Evolutionary conservation across 148 eudicot genomes (phyloP), one percentile per base, ranked within the genome.

Genomic region (Fagopyrum homotropicum): DNA sequence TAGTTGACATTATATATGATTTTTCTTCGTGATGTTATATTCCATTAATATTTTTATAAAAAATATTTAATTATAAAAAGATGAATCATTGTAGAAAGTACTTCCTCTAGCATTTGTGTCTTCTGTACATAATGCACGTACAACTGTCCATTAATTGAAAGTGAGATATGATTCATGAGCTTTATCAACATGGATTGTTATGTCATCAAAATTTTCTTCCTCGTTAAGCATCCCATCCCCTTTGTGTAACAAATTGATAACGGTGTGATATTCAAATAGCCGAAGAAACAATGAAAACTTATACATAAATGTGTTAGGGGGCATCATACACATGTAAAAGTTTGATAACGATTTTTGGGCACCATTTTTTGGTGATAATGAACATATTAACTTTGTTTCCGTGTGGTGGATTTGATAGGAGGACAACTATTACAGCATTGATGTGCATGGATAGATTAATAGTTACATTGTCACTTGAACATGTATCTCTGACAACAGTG

Each of bases 121-220:
- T 26, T 63, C 43, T 6, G 1, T 64, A 30, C 4, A 66, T 66
- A 66, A 40, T 66, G 19, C 71, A 66, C 71, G 15, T 35, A 66
- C 47, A 40, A 9, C 71, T 43, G 71, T 66, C 71, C 71, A 66
- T 66, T 43, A 14, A 66, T 66, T 66, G 71, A 40, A 66, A 66
- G 71, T 66, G 71, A 63, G 71, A 66, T 66, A 43, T 40, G 71
- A 66, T 66, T 40, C 71, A 66, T 66, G 40, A 43, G 46, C 71
- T 66, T 66, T 66, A 40, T 43, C 46, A 66, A 40, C 71, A 66
- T 66, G 71, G 71, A 66, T 43, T 66, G 46, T 66, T 66, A 66
- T 66, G 71, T 66, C 71, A 66, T 40, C 46, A 7, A 66, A 40
- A 35, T 66, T 66, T 66, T 66, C 71, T 66, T 66, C 71, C 9